Percentiles rank a stretch among this genome's conserved stretches.
Conservation (phyloP, 352 stramenopile species). For the Pythium myriotylum region DNA sequence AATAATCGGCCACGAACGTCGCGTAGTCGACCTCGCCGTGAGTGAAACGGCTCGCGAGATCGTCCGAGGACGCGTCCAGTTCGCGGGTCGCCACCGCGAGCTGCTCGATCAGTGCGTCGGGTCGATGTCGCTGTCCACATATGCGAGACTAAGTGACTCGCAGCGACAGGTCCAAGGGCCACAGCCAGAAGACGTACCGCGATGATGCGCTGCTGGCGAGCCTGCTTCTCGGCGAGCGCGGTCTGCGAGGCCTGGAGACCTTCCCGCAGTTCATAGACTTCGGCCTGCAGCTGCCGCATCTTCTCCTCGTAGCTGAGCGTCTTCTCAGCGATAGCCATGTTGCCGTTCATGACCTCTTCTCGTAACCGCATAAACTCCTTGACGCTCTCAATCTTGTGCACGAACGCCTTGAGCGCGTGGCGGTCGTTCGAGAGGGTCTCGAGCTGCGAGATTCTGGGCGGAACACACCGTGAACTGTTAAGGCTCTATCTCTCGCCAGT, state of each 20-base stretch:
- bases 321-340: constrained; percentile 73
- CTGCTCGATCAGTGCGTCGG: constrained; percentile 72
- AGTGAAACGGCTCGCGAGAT: constrained; percentile 70
- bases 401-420: constrained; percentile 61
- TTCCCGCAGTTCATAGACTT: constrained; percentile 51
- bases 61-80: constrained; percentile 69
- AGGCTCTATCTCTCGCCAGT: too few relatives aligned
- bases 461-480: neutral
- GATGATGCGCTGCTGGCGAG: constrained; percentile 64
- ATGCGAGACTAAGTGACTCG: neutral
- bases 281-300: constrained; percentile 50
- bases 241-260: constrained; percentile 58
- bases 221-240: constrained; percentile 66
- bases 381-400: constrained; percentile 59
- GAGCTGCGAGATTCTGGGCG: constrained; percentile 47
- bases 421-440: constrained; percentile 66
- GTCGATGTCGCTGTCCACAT: constrained; percentile 54
- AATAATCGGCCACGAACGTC: constrained; percentile 66
- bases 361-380: constrained; percentile 74
- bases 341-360: constrained; percentile 77
- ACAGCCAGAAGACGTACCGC: constrained; percentile 38
- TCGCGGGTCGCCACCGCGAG: constrained; percentile 59
- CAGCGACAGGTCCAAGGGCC: neutral
- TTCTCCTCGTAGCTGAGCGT: constrained; percentile 62
- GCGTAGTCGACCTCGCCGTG: constrained; percentile 74